Percentiles rank a stretch among this genome's conserved stretches.
Conservation (phyloP, 2,329 filamentous ascomycete species). For the Cordyceps cicadae region DNA sequence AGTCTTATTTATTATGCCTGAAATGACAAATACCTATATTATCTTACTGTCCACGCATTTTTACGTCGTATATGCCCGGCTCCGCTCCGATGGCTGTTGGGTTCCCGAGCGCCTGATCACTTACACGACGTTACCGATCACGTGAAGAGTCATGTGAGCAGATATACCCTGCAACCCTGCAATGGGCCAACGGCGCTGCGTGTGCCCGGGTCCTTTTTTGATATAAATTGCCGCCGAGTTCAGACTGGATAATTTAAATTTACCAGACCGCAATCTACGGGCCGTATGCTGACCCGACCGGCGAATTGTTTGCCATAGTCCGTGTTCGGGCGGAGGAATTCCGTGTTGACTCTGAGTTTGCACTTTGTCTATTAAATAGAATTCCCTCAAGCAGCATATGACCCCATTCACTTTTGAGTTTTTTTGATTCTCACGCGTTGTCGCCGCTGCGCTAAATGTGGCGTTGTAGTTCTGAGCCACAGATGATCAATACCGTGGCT, state of each 20-base stretch:
- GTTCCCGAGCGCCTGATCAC: neutral
- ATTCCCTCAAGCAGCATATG: too few relatives aligned
- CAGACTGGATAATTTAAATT: too few relatives aligned
- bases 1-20: neutral
- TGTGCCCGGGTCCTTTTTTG: neutral
- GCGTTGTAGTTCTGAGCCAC: neutral
- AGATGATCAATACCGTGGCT: neutral
- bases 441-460: neutral
- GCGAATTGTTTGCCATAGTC: too few relatives aligned
- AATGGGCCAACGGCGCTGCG: neutral
- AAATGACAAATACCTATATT: neutral
- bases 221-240: neutral
- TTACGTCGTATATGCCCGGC: neutral
- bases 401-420: too few relatives aligned
- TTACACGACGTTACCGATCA: constrained; percentile 10
- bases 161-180: neutral
- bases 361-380: too few relatives aligned
- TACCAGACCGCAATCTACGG: too few relatives aligned
- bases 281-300: too few relatives aligned
- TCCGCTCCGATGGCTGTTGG: neutral
- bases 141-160: neutral
- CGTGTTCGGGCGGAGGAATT: too few relatives aligned
- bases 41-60: neutral
- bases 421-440: too few relatives aligned
- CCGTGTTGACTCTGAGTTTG: too few relatives aligned